These are phyloP conservation scores for Zygotorulaspora danielsina DNA, from an alignment of 805 yeast species.

Conservation along the genomic window DNA sequence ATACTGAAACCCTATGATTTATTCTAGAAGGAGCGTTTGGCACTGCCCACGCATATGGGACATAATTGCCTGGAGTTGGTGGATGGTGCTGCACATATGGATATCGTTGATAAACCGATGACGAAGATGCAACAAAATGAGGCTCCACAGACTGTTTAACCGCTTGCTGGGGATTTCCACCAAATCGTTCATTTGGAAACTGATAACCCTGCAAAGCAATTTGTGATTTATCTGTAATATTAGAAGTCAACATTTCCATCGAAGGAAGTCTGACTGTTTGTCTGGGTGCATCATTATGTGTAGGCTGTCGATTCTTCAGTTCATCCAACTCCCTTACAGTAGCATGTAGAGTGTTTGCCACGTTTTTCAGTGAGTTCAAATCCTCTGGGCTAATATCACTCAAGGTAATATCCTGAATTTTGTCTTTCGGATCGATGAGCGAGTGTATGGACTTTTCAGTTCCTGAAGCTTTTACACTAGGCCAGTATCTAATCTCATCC, in stretches of 20 bases:
- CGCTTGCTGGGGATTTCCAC: neutral
- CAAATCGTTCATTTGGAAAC: conserved; percentile 6
- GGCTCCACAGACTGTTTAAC: neutral
- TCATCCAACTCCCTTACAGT: conserved; percentile 11
- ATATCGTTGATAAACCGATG: neutral
- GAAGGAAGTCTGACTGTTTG: conserved; percentile 13
- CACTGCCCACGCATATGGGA: conserved; percentile 9
- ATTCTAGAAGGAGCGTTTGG: conserved; percentile 1
- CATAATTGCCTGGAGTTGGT: conserved; percentile 1
- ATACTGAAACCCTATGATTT: conserved; percentile 9
- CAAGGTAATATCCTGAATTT: conserved; percentile 5
- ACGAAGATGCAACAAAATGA: neutral
- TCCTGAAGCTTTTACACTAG: conserved; percentile 6
- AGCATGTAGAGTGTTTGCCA: conserved; percentile 5
- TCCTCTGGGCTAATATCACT: conserved; percentile 9
- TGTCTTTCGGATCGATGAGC: neutral
- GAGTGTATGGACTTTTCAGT: neutral
- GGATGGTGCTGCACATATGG: conserved; percentile 4
- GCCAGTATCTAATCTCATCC: conserved; percentile 16
- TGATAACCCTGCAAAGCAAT: conserved; percentile 6
- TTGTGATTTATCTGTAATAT: conserved; percentile 7
- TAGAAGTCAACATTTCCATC: conserved; percentile 13
- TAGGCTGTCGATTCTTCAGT: conserved; percentile 9
- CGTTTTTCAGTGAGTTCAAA: conserved; percentile 9
- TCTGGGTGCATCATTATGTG: conserved; percentile 2